Conservation (phyloP, 129 eudicot species). For the Flaveria trinervia region DNA sequence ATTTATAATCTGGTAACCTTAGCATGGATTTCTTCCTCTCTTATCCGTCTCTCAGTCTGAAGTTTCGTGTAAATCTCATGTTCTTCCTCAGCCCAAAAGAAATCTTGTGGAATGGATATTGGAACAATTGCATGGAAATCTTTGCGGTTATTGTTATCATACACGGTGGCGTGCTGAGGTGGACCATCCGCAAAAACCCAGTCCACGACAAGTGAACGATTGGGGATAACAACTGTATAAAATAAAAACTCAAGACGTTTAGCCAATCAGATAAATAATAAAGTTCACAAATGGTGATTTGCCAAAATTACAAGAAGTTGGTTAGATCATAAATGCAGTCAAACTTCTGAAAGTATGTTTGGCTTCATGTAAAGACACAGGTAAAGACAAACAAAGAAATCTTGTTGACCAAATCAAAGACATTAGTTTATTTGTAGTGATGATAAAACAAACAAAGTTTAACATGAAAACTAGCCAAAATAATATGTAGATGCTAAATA, state of each 20-base stretch:
- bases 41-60: conserved; percentile 72
- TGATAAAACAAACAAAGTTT: background rate
- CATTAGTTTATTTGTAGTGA: background rate
- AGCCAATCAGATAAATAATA: conserved; percentile 15
- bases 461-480: background rate
- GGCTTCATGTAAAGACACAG: background rate
- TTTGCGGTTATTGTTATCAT: conserved; percentile 74
- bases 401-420: conserved; percentile 1
- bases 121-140: conserved; percentile 94
- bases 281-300: background rate
- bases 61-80: conserved; percentile 61
- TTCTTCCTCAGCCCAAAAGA: conserved; percentile 89
- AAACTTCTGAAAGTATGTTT: background rate
- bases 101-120: conserved; percentile 51
- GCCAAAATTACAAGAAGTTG: background rate
- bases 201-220: conserved; percentile 80
- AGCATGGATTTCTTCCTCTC: conserved; percentile 76
- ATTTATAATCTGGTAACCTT: conserved; percentile 47
- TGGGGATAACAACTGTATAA: conserved; percentile 78
- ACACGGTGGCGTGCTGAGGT: conserved; percentile 70
- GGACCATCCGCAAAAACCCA: conserved; percentile 99
- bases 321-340: background rate
- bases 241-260: conserved; percentile 29
- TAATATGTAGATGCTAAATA: background rate
- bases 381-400: background rate